Conservation (phyloP, 2,329 filamentous ascomycete species). For the Lizonia empirigonia region DNA sequence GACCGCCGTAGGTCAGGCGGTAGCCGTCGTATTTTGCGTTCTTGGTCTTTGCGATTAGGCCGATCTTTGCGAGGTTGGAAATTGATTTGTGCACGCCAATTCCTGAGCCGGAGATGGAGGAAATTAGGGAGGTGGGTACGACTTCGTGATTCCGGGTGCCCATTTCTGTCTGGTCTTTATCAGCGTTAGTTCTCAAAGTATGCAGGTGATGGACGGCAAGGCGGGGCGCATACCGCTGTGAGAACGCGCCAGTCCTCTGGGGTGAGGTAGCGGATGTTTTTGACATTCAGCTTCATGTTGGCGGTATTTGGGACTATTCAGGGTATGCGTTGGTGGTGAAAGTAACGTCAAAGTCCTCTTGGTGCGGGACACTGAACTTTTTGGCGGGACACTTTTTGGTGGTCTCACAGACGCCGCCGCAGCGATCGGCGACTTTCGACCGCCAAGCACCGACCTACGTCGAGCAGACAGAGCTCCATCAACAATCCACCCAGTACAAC, state of each 20-base stretch:
- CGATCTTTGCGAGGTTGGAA: conserved; percentile 87
- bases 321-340: conserved; percentile 12
- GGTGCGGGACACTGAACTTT: background rate
- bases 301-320: conserved; percentile 9
- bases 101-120: conserved; percentile 73
- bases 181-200: conserved; percentile 46
- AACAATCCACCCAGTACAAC: conserved; percentile 31
- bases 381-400: conserved; percentile 26
- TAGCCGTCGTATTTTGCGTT: conserved; percentile 98
- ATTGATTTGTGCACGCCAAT: conserved; percentile 85
- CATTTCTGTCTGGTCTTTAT: conserved; percentile 74
- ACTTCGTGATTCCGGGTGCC: conserved; percentile 97
- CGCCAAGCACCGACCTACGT: conserved; percentile 19
- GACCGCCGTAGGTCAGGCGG: conserved; percentile 91
- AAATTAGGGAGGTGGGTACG: conserved; percentile 88
- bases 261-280: conserved; percentile 88
- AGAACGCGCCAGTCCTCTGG: conserved; percentile 95
- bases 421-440: conserved; percentile 6
- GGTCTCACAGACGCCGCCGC: conserved; percentile 28
- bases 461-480: conserved; percentile 33
- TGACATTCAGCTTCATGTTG: conserved; percentile 91
- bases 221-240: conserved; percentile 68
- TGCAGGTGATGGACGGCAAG: conserved; percentile 4
- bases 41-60: conserved; percentile 88
- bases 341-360: background rate